phyloP scores from a whole-genome alignment of 768 basidiomycete genomes.

The Leccinum disarticulatum region DNA sequence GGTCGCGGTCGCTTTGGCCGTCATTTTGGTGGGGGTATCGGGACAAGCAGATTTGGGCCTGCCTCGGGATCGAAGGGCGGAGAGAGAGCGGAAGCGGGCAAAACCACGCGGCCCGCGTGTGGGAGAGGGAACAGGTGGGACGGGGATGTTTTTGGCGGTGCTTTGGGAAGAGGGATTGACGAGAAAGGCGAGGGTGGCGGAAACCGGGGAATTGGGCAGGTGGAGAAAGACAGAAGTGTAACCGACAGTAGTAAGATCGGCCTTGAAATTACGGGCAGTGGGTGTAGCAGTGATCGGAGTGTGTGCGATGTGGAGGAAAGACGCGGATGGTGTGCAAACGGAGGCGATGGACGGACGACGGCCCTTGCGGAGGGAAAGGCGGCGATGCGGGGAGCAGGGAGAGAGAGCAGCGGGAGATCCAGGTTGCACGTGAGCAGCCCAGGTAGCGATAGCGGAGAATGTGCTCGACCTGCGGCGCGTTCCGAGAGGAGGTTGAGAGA shows the following conservation, averaged over 20 bases:
- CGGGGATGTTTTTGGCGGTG: slow-evolving; percentile 18
- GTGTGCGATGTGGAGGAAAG: slow-evolving; percentile 45
- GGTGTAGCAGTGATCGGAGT: slow-evolving; percentile 46
- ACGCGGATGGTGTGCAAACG: slow-evolving; percentile 41
- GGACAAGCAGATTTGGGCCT: slow-evolving; percentile 38
- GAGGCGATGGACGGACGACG: slow-evolving; percentile 41
- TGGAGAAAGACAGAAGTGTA: slow-evolving; percentile 68
- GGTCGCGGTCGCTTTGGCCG: slow-evolving; percentile 13
- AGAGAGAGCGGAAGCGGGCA: slow-evolving; percentile 52
- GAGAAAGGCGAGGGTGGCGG: slow-evolving; percentile 18
- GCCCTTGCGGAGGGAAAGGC: slow-evolving; percentile 30
- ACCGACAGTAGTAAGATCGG: slow-evolving; percentile 59
- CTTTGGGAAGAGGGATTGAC: slow-evolving; percentile 7
- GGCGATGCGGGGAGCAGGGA: slow-evolving; percentile 40
- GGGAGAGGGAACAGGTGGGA: slow-evolving; percentile 12
- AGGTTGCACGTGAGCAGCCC: slow-evolving; percentile 67
- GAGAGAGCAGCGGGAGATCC: slow-evolving; percentile 57
- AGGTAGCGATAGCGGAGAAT: slow-evolving; percentile 51
- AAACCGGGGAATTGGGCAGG: slow-evolving; percentile 48
- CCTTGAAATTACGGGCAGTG: slow-evolving; percentile 44
- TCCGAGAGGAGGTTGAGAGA: slow-evolving; percentile 22
- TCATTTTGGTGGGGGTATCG: slow-evolving; percentile 28
- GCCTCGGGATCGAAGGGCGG: slow-evolving; percentile 42
- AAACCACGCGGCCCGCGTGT: slow-evolving; percentile 31
- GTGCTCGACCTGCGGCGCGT: slow-evolving; percentile 41